Percentiles rank a stretch among this genome's conserved stretches.
phyloP scores from a whole-genome alignment of 2,329 filamentous ascomycete species.

The Penicillium griseofulvum region DNA sequence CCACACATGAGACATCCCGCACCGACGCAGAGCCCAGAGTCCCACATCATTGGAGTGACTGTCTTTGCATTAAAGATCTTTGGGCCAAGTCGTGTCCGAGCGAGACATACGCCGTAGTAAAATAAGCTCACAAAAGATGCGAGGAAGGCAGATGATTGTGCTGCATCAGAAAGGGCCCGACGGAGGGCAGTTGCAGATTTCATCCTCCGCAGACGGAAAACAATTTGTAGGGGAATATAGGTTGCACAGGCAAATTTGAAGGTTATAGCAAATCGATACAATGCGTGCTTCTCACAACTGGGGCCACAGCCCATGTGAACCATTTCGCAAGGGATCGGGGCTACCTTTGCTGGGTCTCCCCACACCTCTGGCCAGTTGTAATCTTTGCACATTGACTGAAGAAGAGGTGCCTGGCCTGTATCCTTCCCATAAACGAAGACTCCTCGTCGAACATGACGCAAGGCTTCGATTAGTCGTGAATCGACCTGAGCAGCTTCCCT shows the following conservation, averaged over 20 bases:
- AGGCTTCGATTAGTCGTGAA: conserved; percentile 67
- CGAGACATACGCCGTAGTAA: conserved; percentile 81
- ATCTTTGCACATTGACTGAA: conserved; percentile 70
- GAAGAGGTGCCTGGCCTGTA: conserved; percentile 65
- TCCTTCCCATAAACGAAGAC: conserved; percentile 70
- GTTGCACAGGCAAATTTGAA: conserved; percentile 74
- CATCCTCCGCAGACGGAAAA: conserved; percentile 55
- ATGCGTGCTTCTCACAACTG: conserved; percentile 69
- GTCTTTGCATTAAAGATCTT: conserved; percentile 58
- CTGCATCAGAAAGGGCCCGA: conserved; percentile 58
- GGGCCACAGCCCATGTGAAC: conserved; percentile 76
- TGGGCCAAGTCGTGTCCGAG: conserved; percentile 71
- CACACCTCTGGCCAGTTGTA: conserved; percentile 66
- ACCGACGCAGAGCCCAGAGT: conserved; percentile 64
- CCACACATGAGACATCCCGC: conserved; percentile 73
- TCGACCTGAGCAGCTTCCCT: conserved; percentile 73
- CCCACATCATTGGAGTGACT: conserved; percentile 56
- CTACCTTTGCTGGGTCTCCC: conserved; percentile 67
- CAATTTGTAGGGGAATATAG: conserved; percentile 71
- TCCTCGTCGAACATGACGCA: conserved; percentile 64
- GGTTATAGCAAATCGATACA: conserved; percentile 64
- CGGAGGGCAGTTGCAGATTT: conserved; percentile 48
- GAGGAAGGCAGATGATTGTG: conserved; percentile 73
- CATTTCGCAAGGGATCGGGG: conserved; percentile 77
- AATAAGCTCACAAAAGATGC: conserved; percentile 74